Base-by-base conservation (phyloP, 1,284 basidiomycete genomes). In the Hemileia vastatrix region DNA sequence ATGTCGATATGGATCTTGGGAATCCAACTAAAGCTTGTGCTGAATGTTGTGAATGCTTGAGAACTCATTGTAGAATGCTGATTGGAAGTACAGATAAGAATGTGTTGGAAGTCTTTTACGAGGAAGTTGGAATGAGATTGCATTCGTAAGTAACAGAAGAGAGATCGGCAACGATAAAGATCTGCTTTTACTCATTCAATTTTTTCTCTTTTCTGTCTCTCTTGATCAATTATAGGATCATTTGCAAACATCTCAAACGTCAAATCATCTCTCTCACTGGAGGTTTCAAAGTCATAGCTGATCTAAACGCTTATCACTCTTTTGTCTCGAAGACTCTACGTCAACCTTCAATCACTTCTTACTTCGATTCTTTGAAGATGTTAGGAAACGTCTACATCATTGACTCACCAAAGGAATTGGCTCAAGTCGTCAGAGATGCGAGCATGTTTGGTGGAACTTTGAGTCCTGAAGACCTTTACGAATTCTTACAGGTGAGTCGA, bases 281-380 rank as follows among this genome's bases (percentile, higher is more conserved):
- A 15, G 93, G 92, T 0, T 95, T 96, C 76, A 90, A 93, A 70
- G 86, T 97, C 63, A 97, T 98, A 63, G 87, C 92, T 1, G 95
- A 99, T 76, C 78, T 98, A 66, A 97, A 97, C 76, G 83, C 87
- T 1, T 96, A 97, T 76, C 84, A 95, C 74, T 76, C 83, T 0
- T 98, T 97, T 76, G 86, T 97, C 54, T 78, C 85, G 0, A 49
- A 65, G 3, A 64, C 69, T 27, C 62, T 64, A 36, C 51, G 59
- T 2, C 66, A 67, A 86, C 86, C 11, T 80, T 95, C 54, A 90
- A 86, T 97, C 19, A 85, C 85, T 0, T 81, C 85, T 0, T 90
- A 95, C 67, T 97, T 97, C 70, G 86, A 90, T 13, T 86, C 92
- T 69, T 81, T 98, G 61, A 96, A 95, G 77, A 93, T 96, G 88